Conservation (phyloP, 2,329 filamentous ascomycete species). For the Ascocoryne sarcoides region DNA sequence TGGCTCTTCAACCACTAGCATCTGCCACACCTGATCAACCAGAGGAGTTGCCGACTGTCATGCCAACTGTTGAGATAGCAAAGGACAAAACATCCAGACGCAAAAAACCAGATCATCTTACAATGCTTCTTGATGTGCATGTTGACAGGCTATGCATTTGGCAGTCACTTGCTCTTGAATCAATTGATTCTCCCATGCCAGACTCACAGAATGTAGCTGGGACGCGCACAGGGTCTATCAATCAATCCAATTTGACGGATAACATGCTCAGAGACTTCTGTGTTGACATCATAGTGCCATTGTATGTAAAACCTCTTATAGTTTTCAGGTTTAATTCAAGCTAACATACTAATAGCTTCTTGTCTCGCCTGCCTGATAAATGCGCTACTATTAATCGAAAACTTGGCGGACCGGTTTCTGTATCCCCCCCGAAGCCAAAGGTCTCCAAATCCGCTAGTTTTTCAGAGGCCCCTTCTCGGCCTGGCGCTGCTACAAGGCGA, state of each 20-base stretch:
- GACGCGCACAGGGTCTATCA: constrained; percentile 5
- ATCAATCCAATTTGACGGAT: constrained; percentile 18
- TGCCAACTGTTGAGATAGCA: constrained; percentile 19
- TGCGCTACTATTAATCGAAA: constrained; percentile 66
- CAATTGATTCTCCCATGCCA: constrained; percentile 33
- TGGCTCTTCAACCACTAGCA: constrained; percentile 55
- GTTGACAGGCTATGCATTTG: constrained; percentile 75
- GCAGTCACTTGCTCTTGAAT: constrained; percentile 64
- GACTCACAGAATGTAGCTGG: constrained; percentile 31
- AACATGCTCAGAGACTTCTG: constrained; percentile 71
- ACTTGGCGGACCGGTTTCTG: constrained; percentile 60
- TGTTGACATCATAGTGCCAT: constrained; percentile 70
- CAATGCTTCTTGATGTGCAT: constrained; percentile 60
- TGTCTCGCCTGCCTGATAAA: constrained; percentile 62
- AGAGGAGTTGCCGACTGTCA: constrained; percentile 18
- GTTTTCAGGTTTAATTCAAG: too few relatives aligned
- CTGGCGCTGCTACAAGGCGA: constrained; percentile 44
- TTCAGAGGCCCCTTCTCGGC: constrained; percentile 35
- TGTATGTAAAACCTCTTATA: too few relatives aligned
- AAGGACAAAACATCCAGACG: constrained; percentile 22
- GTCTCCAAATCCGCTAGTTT: constrained; percentile 36
- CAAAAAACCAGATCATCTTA: constrained; percentile 46
- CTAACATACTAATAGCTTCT: constrained; percentile 51
- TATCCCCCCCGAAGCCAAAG: constrained; percentile 46
- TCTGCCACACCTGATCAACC: constrained; percentile 30